Evolutionary conservation across 805 yeast genomes (phyloP).

Genomic region (Myxozyma monticola): DNA sequence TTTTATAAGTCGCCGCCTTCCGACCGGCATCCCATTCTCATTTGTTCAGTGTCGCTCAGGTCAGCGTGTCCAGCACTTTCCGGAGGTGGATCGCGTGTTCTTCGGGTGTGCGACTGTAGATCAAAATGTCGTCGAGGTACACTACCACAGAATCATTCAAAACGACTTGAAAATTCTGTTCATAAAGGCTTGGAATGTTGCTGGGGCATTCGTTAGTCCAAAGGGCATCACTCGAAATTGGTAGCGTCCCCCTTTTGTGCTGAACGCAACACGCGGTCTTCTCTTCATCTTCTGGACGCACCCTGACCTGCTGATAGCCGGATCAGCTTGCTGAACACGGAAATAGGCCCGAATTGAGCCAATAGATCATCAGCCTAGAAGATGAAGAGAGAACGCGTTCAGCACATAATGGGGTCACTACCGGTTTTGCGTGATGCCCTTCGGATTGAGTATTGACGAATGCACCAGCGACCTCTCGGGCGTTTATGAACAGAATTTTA

Average conservation of each 20-base stretch:
- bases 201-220: conserved; percentile 36
- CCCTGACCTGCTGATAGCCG: conserved; percentile 17
- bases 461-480: no score
- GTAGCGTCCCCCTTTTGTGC: conserved; percentile 27
- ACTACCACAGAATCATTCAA: conserved; percentile 19
- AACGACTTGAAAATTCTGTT: conserved; percentile 7
- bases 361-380: conserved; percentile 2
- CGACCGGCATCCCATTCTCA: no score
- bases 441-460: no score
- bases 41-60: no score
- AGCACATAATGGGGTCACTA: no score
- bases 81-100: conserved; percentile 20
- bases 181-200: conserved; percentile 32
- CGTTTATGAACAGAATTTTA: no score
- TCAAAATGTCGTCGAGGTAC: conserved; percentile 32
- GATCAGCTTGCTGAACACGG: conserved; percentile 28
- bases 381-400: no score
- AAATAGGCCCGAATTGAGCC: conserved; percentile 20
- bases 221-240: conserved; percentile 37
- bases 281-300: conserved; percentile 2
- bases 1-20: no score
- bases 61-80: conserved; percentile 1
- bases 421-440: no score
- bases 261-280: conserved; percentile 32
- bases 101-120: conserved; percentile 18